Percentiles rank a stretch among this genome's conserved stretches.
These are phyloP conservation scores for Cairneyella variabilis DNA, from an alignment of 495 filamentous ascomycete species.

Conservation along the genomic window DNA sequence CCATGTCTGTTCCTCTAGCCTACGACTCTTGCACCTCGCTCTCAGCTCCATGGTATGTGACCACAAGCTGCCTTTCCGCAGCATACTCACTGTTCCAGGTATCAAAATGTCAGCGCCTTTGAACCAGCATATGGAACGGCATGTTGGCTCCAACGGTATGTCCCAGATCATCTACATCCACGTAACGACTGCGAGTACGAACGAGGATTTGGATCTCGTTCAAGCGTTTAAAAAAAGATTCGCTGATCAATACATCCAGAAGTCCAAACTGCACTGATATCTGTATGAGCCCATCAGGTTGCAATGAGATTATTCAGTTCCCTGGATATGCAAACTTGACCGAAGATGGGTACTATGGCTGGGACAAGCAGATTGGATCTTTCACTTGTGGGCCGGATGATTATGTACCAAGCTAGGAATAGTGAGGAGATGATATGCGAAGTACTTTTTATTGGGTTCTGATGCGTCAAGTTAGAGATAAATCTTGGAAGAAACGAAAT, in stretches of 20 bases:
- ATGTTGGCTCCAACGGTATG: background rate
- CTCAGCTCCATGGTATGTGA: background rate
- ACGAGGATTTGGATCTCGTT: too few relatives aligned
- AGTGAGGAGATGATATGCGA: too few relatives aligned
- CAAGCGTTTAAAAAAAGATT: too few relatives aligned
- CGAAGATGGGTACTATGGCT: background rate
- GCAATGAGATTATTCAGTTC: constrained; percentile 1
- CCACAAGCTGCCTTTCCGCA: background rate
- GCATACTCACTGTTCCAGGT: background rate
- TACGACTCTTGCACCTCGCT: background rate
- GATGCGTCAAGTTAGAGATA: too few relatives aligned
- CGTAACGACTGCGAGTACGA: too few relatives aligned
- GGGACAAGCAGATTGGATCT: constrained; percentile 2
- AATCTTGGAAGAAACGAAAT: too few relatives aligned
- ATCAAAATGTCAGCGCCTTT: background rate
- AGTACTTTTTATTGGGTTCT: too few relatives aligned
- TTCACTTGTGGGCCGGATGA: background rate
- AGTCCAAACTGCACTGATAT: background rate
- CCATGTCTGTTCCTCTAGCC: background rate
- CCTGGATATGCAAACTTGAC: background rate
- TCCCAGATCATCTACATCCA: background rate
- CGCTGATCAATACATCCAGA: too few relatives aligned
- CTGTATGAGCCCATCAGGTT: background rate
- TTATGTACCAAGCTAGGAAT: background rate
- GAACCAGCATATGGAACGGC: constrained; percentile 2